Conservation (phyloP, 2,329 filamentous ascomycete species). For the Colletotrichum shisoi region DNA sequence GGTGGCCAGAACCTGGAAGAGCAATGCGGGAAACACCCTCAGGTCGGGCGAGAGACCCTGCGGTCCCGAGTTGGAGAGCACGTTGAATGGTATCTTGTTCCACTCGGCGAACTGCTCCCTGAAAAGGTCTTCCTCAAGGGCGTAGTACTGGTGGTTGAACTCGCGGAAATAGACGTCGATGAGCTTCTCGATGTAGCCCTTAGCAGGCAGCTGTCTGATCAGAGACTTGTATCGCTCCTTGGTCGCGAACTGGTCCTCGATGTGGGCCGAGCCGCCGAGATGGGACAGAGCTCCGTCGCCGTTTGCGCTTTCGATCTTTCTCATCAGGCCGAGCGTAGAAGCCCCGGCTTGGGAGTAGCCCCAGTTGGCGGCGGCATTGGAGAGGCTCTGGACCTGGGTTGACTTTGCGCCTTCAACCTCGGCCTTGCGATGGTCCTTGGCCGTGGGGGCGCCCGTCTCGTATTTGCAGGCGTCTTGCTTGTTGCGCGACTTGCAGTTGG, state of each 20-base stretch:
- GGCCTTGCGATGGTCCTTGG: slow-evolving; percentile 49
- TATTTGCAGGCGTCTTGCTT: slow-evolving; percentile 66
- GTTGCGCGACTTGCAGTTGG: slow-evolving; percentile 65
- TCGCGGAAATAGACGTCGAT: slow-evolving; percentile 63
- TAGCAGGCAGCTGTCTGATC: slow-evolving; percentile 65
- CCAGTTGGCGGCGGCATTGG: slow-evolving; percentile 57
- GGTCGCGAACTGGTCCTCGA: slow-evolving; percentile 52
- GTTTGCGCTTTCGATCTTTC: slow-evolving; percentile 60
- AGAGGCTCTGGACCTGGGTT: slow-evolving; percentile 47
- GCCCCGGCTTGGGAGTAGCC: slow-evolving; percentile 62
- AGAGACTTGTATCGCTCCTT: slow-evolving; percentile 67
- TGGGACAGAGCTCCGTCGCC: slow-evolving; percentile 48
- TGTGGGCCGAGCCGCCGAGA: slow-evolving; percentile 42
- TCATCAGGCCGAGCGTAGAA: slow-evolving; percentile 64
- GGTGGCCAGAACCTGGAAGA: slow-evolving; percentile 66
- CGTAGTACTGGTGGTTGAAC: slow-evolving; percentile 67
- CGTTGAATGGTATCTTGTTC: slow-evolving; percentile 62
- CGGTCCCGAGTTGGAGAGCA: slow-evolving; percentile 60
- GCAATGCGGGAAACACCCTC: slow-evolving; percentile 65
- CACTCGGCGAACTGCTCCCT: slow-evolving; percentile 61
- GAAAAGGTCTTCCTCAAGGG: slow-evolving; percentile 63
- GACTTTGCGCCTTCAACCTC: slow-evolving; percentile 40
- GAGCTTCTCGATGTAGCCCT: slow-evolving; percentile 63
- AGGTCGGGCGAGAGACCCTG: slow-evolving; percentile 60
- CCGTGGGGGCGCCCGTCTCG: slow-evolving; percentile 59